These are phyloP conservation scores for Bretziella fagacearum DNA, from an alignment of 2,329 filamentous ascomycete genomes.

Conservation along the genomic window DNA sequence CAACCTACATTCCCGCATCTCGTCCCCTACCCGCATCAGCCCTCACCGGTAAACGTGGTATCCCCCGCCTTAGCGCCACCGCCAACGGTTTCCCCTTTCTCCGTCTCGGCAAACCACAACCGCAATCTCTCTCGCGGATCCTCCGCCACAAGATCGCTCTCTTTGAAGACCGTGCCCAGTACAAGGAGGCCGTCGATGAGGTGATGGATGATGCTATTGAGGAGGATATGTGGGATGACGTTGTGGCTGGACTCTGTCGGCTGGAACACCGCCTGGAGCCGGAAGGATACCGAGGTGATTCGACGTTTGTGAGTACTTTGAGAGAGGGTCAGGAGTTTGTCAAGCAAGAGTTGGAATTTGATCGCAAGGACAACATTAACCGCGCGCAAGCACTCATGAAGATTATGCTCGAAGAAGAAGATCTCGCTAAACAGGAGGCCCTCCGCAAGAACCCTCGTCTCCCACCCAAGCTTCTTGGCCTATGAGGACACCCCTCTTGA, in stretches of 20 bases:
- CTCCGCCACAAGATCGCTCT: conserved; percentile 33
- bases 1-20: conserved; percentile 30
- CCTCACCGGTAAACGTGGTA: conserved; percentile 32
- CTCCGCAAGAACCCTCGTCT: conserved; percentile 10
- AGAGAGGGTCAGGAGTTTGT: conserved; percentile 32
- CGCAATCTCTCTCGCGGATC: conserved; percentile 37
- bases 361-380: conserved; percentile 26
- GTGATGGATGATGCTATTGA: conserved; percentile 18
- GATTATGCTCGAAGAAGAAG: conserved; percentile 26
- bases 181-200: conserved; percentile 26
- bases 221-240: conserved; percentile 34
- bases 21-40: conserved; percentile 32
- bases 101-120: conserved; percentile 49
- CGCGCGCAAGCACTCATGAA: conserved; percentile 25
- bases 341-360: conserved; percentile 21
- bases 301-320: conserved; percentile 2
- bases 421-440: conserved; percentile 20
- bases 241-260: conserved; percentile 20
- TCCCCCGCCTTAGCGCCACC: conserved; percentile 39
- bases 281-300: not conserved
- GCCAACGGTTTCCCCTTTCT: conserved; percentile 45
- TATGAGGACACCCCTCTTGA: no score
- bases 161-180: conserved; percentile 24
- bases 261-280: not conserved
- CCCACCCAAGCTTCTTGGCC: conserved; percentile 7